Evolutionary conservation across 169 alveolate species (phyloP).

Genomic region (Babesia microti): DNA sequence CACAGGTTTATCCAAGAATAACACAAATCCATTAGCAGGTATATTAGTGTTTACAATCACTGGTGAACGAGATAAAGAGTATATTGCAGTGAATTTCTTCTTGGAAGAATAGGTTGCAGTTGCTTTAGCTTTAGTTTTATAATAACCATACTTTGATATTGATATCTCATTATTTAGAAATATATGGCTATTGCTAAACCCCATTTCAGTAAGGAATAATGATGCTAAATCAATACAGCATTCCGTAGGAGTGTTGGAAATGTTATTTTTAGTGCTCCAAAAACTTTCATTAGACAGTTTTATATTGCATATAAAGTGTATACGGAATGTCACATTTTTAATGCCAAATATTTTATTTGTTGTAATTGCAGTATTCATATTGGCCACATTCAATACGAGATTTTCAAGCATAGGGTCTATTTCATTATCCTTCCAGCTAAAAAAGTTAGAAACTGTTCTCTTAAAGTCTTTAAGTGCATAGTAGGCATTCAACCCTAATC

Average conservation of each 20-base stretch:
- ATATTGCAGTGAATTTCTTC: too few relatives aligned
- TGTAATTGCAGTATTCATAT: not conserved
- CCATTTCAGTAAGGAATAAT: not conserved
- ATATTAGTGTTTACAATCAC: too few relatives aligned
- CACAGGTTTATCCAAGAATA: too few relatives aligned
- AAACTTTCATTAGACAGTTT: not conserved
- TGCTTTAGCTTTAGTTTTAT: not conserved
- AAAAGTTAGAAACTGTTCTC: too few relatives aligned
- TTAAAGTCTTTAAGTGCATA: too few relatives aligned
- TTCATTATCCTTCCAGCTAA: too few relatives aligned
- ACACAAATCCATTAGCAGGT: too few relatives aligned
- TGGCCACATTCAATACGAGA: too few relatives aligned
- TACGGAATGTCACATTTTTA: not conserved
- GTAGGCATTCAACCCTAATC: too few relatives aligned
- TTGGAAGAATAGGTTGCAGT: not conserved
- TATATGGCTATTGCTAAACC: slow-evolving; percentile 1
- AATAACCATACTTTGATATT: not conserved
- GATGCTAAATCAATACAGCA: not conserved
- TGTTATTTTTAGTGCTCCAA: not conserved
- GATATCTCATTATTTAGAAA: not conserved
- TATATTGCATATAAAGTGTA: not conserved
- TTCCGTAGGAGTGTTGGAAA: not conserved
- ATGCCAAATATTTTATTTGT: not conserved
- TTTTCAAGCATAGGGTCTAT: too few relatives aligned
- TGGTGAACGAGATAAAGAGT: too few relatives aligned